phyloP scores from a whole-genome alignment of 257 asterid genomes.

The Solanum commersonii region DNA sequence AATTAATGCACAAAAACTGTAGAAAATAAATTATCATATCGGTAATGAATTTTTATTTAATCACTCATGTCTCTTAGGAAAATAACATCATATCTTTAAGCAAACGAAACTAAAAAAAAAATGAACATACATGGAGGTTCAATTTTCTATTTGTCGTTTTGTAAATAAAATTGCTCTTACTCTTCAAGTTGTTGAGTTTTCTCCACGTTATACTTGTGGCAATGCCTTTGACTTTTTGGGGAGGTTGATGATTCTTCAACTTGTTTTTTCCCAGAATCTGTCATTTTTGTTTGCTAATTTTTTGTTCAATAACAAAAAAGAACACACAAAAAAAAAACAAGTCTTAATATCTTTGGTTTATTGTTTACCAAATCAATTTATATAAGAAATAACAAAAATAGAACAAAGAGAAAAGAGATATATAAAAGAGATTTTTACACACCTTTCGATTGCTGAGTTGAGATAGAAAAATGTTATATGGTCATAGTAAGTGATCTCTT shows the following conservation, averaged over 20 bases:
- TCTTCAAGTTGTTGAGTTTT: slow-evolving; percentile 57
- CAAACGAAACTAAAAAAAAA: background rate
- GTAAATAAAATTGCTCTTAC: slow-evolving; percentile 18
- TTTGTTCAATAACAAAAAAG: background rate
- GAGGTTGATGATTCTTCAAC: slow-evolving; percentile 17
- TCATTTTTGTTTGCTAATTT: background rate
- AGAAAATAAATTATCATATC: background rate
- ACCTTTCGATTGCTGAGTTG: background rate
- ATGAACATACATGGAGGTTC: background rate
- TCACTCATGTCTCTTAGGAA: background rate
- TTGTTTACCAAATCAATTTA: background rate
- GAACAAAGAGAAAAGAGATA: background rate
- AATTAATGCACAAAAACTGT: background rate
- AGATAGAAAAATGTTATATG: background rate
- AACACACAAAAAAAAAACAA: background rate
- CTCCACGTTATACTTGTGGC: slow-evolving; percentile 42
- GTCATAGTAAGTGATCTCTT: background rate
- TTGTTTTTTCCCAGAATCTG: slow-evolving; percentile 8
- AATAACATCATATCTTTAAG: background rate
- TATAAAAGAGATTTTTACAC: background rate
- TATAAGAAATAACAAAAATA: background rate
- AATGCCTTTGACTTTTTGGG: slow-evolving; percentile 22
- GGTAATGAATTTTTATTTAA: background rate
- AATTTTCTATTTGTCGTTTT: background rate
- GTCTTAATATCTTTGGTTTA: background rate